Percentiles rank a stretch among this genome's conserved stretches.
Conservation (phyloP, 495 filamentous ascomycete genomes). For the Trichoderma reesei region DNA sequence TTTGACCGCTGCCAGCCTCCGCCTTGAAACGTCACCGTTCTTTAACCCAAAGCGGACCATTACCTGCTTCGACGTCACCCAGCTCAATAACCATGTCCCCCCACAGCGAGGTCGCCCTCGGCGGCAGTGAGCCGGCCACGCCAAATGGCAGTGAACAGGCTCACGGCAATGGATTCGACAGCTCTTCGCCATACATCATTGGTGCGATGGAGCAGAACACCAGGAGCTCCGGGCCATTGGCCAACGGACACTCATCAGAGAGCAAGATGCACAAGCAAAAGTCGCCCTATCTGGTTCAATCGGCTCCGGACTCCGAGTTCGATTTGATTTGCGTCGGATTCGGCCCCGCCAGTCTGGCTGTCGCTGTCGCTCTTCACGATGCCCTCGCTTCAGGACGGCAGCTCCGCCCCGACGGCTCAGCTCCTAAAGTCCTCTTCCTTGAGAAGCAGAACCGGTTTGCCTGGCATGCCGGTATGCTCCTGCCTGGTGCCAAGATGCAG, state of each 20-base stretch:
- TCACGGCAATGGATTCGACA: not conserved
- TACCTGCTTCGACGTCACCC: not conserved
- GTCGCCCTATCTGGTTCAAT: constrained; percentile 26
- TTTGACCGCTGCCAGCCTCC: not conserved
- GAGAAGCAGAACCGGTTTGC: constrained; percentile 76
- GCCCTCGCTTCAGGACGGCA: constrained; percentile 32
- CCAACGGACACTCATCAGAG: constrained; percentile 10
- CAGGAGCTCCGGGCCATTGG: constrained; percentile 14
- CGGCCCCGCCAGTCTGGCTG: constrained; percentile 86
- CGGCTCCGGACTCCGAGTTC: constrained; percentile 48
- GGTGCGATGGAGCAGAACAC: constrained; percentile 10
- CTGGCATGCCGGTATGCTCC: constrained; percentile 93
- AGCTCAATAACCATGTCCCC: not conserved
- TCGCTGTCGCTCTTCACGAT: constrained; percentile 84
- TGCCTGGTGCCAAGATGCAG: constrained; percentile 91
- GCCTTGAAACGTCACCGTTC: not conserved
- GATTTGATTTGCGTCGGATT: constrained; percentile 90
- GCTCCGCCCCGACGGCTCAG: constrained; percentile 19
- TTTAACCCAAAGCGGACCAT: not conserved
- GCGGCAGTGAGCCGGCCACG: not conserved
- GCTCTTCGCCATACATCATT: not conserved
- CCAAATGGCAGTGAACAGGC: not conserved
- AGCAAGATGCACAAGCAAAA: constrained; percentile 15
- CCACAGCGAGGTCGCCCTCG: not conserved
- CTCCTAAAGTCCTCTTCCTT: constrained; percentile 69